Percentiles rank a stretch among this genome's conserved stretches.
These are phyloP conservation scores for Castanea mollissima DNA, from an alignment of 306 rosid genomes.

Conservation along the genomic window DNA sequence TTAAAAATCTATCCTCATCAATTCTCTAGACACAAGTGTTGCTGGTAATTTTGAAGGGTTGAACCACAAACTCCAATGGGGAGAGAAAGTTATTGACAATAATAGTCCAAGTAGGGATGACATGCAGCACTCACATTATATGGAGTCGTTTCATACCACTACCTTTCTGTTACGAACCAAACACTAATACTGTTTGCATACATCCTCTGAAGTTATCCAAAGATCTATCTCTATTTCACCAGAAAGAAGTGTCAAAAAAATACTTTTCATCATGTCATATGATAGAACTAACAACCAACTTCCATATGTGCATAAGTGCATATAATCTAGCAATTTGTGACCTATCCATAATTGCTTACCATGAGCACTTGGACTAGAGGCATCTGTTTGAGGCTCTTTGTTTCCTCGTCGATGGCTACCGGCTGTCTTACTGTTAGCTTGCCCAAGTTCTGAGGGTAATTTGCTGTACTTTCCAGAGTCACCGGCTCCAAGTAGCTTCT, in stretches of 20 bases:
- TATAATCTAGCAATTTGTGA: conserved; percentile 15
- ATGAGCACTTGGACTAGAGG: conserved; percentile 24
- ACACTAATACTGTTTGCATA: background rate
- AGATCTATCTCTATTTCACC: background rate
- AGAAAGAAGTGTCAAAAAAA: background rate
- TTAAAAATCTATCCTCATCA: background rate
- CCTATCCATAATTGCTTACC: conserved; percentile 43
- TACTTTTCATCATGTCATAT: background rate
- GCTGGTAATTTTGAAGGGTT: background rate
- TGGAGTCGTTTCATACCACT: background rate
- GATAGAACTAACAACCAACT: background rate
- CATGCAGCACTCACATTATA: background rate
- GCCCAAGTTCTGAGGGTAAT: conserved; percentile 27
- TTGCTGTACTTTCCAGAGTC: conserved; percentile 27
- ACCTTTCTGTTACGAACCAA: background rate
- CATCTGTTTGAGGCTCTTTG: conserved; percentile 33
- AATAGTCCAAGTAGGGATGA: background rate
- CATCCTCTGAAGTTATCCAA: background rate
- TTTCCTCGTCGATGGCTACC: conserved; percentile 19
- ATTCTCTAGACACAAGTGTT: background rate
- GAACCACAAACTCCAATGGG: background rate
- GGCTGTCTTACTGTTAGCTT: conserved; percentile 30
- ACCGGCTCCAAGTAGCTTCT: conserved; percentile 49
- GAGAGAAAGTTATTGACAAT: background rate
- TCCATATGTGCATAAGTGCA: background rate